phyloP scores from a whole-genome alignment of 2,329 filamentous ascomycete genomes.

The Fusarium pseudoanthophilum region DNA sequence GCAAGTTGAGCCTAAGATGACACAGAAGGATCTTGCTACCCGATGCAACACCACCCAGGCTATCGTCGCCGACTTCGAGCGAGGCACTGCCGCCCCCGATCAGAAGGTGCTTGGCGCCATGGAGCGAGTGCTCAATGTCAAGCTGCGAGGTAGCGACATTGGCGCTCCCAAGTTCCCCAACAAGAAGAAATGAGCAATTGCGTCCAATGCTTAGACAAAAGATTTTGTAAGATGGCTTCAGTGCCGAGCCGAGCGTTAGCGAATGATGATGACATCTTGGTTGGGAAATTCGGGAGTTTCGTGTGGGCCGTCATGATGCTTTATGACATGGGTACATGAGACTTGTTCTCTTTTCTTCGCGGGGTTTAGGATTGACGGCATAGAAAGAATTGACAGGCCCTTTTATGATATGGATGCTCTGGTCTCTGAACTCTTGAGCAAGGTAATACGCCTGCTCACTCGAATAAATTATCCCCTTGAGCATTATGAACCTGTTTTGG shows the following conservation, averaged over 20 bases:
- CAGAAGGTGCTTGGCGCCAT: slow-evolving; percentile 83
- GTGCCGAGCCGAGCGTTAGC: slow-evolving; percentile 46
- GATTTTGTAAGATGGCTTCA: slow-evolving; percentile 40
- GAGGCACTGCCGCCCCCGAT: slow-evolving; percentile 79
- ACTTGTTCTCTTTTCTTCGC: slow-evolving; percentile 32
- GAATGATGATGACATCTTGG: slow-evolving; percentile 44
- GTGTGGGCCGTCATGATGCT: slow-evolving; percentile 41
- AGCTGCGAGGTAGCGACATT: slow-evolving; percentile 87
- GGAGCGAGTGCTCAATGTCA: slow-evolving; percentile 87
- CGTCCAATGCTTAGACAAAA: slow-evolving; percentile 6
- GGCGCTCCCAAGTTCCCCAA: slow-evolving; percentile 85
- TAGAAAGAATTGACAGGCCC: slow-evolving; percentile 23
- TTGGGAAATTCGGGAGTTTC: slow-evolving; percentile 43
- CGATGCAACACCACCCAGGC: slow-evolving; percentile 88
- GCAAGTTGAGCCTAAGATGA: slow-evolving; percentile 92
- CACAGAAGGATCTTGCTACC: slow-evolving; percentile 86
- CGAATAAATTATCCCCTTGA: slow-evolving; percentile 24
- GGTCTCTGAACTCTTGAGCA: slow-evolving; percentile 14
- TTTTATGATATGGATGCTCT: slow-evolving; percentile 16
- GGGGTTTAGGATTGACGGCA: slow-evolving; percentile 28
- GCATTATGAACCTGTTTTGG: background rate
- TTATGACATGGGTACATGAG: slow-evolving; percentile 44
- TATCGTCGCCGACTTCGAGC: slow-evolving; percentile 87
- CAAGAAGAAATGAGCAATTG: slow-evolving; percentile 63
- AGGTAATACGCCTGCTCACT: slow-evolving; percentile 7